A percentile compares a stretch with the other conserved stretches of the same genome.
Evolutionary conservation across 2,329 filamentous ascomycete genomes (phyloP).

Genomic region (Paraphoma sp.): DNA sequence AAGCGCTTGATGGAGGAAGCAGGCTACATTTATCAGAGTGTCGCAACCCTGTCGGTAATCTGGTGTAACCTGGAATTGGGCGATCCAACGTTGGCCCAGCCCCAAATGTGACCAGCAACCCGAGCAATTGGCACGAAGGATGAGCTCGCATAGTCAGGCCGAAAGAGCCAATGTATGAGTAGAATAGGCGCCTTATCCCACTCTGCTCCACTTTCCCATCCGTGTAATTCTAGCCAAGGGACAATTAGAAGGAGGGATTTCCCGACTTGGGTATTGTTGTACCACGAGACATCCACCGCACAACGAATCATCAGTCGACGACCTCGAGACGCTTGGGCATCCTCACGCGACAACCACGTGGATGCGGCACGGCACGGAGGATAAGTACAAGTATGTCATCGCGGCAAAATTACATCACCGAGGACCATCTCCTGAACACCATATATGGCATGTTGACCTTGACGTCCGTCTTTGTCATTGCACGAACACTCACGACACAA

Average conservation of each 20-base stretch:
- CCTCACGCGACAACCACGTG: not conserved
- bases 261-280: not conserved
- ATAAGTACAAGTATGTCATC: not conserved
- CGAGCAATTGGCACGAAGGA: not conserved
- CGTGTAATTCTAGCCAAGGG: not conserved
- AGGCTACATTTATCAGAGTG: too few relatives aligned
- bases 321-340: not conserved
- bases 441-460: constrained; percentile 1
- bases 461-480: not conserved
- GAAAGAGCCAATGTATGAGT: not conserved
- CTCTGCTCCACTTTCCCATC: not conserved
- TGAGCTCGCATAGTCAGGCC: not conserved
- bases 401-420: constrained; percentile 3
- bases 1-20: not conserved
- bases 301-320: not conserved
- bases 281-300: not conserved
- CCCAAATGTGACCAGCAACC: not conserved
- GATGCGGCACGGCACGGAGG: not conserved
- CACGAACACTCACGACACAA: not conserved
- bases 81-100: not conserved
- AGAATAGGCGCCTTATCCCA: not conserved
- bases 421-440: constrained; percentile 1
- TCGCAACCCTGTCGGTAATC: not conserved
- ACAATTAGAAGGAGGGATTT: not conserved
- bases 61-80: not conserved